Percentiles rank a stretch among this genome's conserved stretches.
These are phyloP conservation scores for Raphanus hybrid DNA, from an alignment of 441 rosid species.

Conservation along the genomic window DNA sequence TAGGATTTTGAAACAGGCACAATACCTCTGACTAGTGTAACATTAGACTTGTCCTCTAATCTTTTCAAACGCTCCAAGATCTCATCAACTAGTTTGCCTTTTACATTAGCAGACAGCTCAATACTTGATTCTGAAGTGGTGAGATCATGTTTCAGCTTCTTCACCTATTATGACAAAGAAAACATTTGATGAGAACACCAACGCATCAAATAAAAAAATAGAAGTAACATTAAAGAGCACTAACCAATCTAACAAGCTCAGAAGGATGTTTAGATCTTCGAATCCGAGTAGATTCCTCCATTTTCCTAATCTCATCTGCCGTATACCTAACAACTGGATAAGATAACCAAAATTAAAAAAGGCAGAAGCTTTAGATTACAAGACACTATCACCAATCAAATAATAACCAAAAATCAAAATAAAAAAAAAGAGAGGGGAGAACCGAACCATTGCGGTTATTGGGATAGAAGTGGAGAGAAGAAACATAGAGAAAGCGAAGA, in stretches of 20 bases:
- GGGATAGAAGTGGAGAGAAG: constrained; percentile 80
- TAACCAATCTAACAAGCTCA: constrained; percentile 70
- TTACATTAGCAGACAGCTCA: constrained; percentile 61
- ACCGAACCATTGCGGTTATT: constrained; percentile 41
- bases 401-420: not conserved
- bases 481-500: constrained; percentile 80
- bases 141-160: constrained; percentile 61
- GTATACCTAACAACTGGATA: constrained; percentile 71
- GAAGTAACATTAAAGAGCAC: constrained; percentile 2
- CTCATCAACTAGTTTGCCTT: constrained; percentile 70
- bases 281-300: constrained; percentile 88
- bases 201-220: not conserved
- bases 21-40: constrained; percentile 64
- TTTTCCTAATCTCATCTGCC: constrained; percentile 81
- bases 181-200: constrained; percentile 15
- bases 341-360: not conserved
- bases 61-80: constrained; percentile 63
- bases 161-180: constrained; percentile 54
- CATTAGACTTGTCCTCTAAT: constrained; percentile 52
- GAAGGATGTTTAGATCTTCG: constrained; percentile 73
- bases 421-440: not conserved
- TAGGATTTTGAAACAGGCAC: constrained; percentile 30
- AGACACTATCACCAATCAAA: not conserved
- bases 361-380: constrained; percentile 22
- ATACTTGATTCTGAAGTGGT: constrained; percentile 41